phyloP scores from a whole-genome alignment of 1,284 basidiomycete genomes.

The Clitocybe nebularis region DNA sequence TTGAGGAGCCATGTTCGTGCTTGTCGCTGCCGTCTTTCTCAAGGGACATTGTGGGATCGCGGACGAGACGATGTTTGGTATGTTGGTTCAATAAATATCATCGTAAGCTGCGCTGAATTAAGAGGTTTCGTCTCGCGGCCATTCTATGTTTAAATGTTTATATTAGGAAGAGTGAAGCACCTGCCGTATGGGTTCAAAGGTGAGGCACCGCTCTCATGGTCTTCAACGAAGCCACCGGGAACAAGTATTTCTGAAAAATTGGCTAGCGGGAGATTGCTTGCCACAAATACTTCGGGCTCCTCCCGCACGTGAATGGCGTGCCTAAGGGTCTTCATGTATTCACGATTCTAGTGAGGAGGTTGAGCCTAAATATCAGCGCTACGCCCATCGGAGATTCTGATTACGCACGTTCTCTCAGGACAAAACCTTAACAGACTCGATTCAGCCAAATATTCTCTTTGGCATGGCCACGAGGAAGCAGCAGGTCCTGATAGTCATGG shows the following conservation, averaged over 20 bases:
- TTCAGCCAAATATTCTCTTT: neutral
- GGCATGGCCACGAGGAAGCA: too few relatives aligned
- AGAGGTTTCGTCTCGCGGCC: neutral
- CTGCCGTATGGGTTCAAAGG: neutral
- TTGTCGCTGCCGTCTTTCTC: constrained; percentile 8
- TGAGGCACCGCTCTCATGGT: constrained; percentile 5
- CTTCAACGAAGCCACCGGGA: neutral
- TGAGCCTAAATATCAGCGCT: too few relatives aligned
- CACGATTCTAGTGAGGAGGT: too few relatives aligned
- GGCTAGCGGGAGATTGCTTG: neutral
- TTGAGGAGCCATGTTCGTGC: constrained; percentile 3
- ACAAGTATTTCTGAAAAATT: neutral
- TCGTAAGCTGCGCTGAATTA: neutral
- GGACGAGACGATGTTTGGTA: neutral
- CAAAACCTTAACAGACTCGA: neutral
- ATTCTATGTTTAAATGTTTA: neutral
- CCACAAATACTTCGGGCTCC: too few relatives aligned
- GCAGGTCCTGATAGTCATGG: too few relatives aligned
- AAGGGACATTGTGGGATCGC: constrained; percentile 11
- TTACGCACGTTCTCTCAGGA: constrained; percentile 7
- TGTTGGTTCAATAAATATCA: constrained; percentile 4
- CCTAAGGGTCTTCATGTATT: neutral
- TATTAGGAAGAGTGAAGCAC: neutral
- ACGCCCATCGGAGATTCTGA: neutral
- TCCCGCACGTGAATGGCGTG: neutral